Conservation (phyloP, 2,329 filamentous ascomycete species). For the Epichloe glyceriae region DNA sequence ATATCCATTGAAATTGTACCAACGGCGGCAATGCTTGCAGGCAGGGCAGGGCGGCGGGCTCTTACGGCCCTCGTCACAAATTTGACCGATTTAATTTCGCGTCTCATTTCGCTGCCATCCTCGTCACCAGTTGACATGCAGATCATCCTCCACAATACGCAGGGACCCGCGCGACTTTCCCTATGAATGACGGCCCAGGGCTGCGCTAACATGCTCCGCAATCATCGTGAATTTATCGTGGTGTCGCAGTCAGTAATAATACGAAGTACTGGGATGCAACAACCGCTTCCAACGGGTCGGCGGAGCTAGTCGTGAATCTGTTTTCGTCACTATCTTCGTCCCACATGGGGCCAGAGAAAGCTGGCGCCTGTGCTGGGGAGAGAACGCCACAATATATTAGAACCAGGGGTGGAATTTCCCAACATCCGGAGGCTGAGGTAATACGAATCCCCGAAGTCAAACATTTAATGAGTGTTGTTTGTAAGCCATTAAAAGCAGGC, state of each 20-base stretch:
- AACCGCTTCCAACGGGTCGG: not conserved
- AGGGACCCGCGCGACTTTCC: slow-evolving; percentile 1
- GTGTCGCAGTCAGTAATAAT: not conserved
- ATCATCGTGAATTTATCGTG: not conserved
- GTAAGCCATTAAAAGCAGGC: not conserved
- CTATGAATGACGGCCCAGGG: not conserved
- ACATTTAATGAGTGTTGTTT: not conserved
- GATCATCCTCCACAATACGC: slow-evolving; percentile 4
- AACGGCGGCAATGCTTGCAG: not conserved
- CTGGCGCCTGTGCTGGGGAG: not conserved
- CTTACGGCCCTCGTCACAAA: not conserved
- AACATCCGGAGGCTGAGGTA: slow-evolving; percentile 1
- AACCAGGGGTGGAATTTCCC: not conserved
- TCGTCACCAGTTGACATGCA: slow-evolving; percentile 6
- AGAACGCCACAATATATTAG: not conserved
- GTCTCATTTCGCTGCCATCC: slow-evolving; percentile 8
- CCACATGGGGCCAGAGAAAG: not conserved
- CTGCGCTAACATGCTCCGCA: not conserved
- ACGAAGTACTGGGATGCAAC: not conserved
- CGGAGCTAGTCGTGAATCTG: not conserved
- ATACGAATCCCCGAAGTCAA: not conserved
- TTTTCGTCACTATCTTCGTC: not conserved
- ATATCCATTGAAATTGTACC: not conserved
- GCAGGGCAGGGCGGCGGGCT: not conserved
- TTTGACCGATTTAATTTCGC: slow-evolving; percentile 7